Evolutionary conservation across 805 yeast species (phyloP).

Genomic region (Cyberlindnera maritima): DNA sequence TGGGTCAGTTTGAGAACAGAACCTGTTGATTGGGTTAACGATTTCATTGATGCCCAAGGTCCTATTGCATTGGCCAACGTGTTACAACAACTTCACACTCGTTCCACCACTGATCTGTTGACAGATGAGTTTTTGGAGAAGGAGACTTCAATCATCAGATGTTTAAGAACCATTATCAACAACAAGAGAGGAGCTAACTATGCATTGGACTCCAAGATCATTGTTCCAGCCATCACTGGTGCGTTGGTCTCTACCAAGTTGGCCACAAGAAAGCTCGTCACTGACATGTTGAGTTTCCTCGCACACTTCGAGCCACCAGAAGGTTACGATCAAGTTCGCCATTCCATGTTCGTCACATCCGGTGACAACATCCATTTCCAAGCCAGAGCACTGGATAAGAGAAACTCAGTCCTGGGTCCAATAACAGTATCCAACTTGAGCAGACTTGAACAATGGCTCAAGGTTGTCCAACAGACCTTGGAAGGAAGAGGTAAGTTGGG

Average conservation of each 20-base stretch:
- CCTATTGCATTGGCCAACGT: constrained; percentile 70
- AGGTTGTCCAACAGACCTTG: constrained; percentile 59
- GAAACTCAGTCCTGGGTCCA: constrained; percentile 27
- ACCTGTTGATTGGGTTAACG: constrained; percentile 76
- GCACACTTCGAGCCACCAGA: constrained; percentile 42
- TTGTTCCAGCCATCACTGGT: constrained; percentile 62
- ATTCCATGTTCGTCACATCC: constrained; percentile 29
- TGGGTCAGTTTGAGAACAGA: constrained; percentile 94
- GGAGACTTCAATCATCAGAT: constrained; percentile 74
- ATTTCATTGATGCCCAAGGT: constrained; percentile 79
- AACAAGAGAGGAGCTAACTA: constrained; percentile 59
- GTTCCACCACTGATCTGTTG: constrained; percentile 27
- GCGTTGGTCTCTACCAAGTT: constrained; percentile 74
- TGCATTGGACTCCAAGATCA: constrained; percentile 42
- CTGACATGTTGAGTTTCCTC: constrained; percentile 67
- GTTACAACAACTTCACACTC: constrained; percentile 48
- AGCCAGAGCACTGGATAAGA: constrained; percentile 34
- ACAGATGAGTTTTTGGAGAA: constrained; percentile 53
- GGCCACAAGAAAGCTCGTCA: constrained; percentile 72
- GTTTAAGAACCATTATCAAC: constrained; percentile 72
- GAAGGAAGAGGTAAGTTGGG: constrained; percentile 90
- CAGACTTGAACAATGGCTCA: constrained; percentile 71
- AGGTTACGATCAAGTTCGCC: constrained; percentile 57
- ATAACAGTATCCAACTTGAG: constrained; percentile 31
- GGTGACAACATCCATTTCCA: constrained; percentile 31